phyloP scores from a whole-genome alignment of 345 rosid species.

The Citrus trifoliata region DNA sequence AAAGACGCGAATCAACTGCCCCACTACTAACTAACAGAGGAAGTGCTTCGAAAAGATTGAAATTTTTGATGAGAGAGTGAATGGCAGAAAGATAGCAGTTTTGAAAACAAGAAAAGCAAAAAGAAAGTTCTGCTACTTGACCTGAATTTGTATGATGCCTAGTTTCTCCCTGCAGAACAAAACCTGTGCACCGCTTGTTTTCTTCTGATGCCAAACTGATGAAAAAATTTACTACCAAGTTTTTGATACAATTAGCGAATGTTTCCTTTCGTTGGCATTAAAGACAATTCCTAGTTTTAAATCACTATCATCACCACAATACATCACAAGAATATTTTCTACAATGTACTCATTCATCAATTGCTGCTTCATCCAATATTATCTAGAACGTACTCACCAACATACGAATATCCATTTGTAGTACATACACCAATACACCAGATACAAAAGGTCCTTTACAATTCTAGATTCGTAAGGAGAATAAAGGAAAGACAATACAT shows the following conservation, averaged over 20 bases:
- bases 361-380: neutral
- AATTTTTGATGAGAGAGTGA: too few species aligned
- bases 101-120: neutral
- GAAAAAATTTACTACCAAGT: neutral
- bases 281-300: neutral
- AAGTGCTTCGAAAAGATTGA: too few species aligned
- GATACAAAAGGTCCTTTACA: neutral
- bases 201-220: neutral
- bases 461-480: neutral
- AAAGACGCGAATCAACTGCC: too few species aligned
- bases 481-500: neutral
- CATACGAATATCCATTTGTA: neutral
- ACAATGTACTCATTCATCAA: neutral
- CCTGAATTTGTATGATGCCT: neutral
- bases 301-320: neutral
- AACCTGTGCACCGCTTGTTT: neutral
- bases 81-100: neutral
- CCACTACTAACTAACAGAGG: too few species aligned
- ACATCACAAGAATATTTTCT: neutral
- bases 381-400: neutral
- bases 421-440: neutral
- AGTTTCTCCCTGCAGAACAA: neutral
- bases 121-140: neutral
- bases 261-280: neutral
- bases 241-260: neutral